phyloP scores from a whole-genome alignment of 805 yeast genomes.

The Zygosaccharomyces bailii region DNA sequence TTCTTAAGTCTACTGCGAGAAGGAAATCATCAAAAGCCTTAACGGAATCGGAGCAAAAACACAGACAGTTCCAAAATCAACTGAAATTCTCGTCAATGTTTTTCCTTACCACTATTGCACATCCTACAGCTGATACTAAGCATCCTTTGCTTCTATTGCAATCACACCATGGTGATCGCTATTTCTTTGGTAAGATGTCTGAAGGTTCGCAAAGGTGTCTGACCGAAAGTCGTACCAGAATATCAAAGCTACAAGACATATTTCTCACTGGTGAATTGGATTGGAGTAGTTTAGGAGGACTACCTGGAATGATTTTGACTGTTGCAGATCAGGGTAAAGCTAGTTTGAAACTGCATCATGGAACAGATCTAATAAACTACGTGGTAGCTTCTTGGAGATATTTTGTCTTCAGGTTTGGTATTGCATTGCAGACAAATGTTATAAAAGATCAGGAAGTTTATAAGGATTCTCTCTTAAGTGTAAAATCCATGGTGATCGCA shows the following conservation, averaged over 20 bases:
- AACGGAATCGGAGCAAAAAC: conserved; percentile 3
- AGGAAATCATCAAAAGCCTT: background rate
- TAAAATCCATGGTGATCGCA: conserved; percentile 36
- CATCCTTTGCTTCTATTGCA: conserved; percentile 55
- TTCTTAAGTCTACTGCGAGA: background rate
- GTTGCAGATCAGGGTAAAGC: conserved; percentile 72
- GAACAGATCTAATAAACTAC: conserved; percentile 48
- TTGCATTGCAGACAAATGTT: conserved; percentile 42
- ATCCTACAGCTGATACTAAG: conserved; percentile 57
- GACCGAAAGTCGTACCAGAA: conserved; percentile 54
- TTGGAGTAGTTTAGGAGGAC: conserved; percentile 85
- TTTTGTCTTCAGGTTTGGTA: conserved; percentile 78
- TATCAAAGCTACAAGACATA: conserved; percentile 58
- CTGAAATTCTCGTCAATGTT: conserved; percentile 39
- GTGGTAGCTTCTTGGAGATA: conserved; percentile 79
- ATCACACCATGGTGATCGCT: conserved; percentile 40
- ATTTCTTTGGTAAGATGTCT: conserved; percentile 72
- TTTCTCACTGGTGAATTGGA: conserved; percentile 74
- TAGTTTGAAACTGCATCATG: conserved; percentile 51
- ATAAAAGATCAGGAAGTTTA: conserved; percentile 24
- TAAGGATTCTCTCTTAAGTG: conserved; percentile 38
- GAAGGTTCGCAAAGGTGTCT: conserved; percentile 84
- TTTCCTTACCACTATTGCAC: conserved; percentile 50
- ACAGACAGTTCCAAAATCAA: conserved; percentile 6
- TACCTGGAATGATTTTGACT: conserved; percentile 85